Base-by-base conservation (phyloP, 2,329 filamentous ascomycete genomes). In the Cladobotryum protrusum region DNA sequence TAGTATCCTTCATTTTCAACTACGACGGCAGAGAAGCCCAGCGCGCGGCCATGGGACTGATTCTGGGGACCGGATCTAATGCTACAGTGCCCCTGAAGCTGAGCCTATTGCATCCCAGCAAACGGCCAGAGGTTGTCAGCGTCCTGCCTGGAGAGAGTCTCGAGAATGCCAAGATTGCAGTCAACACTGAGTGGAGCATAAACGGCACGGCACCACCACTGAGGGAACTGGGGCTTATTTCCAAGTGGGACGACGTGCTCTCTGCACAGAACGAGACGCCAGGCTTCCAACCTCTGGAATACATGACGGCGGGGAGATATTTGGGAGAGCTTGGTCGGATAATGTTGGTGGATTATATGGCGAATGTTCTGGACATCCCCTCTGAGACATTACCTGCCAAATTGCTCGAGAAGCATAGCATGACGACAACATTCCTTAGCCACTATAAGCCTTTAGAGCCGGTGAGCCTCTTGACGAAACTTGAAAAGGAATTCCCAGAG, bases 121-220 rank as follows among this genome's bases (percentile, higher is more conserved):
- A 92, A 63, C 67, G 72, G 58, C 81, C 70, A 45, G 67, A 59
- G 54, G 73, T 68, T 39, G 68, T 81, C 42, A 72, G 72, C 52
- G 66, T 75, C 6, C 67, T 80, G 34, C 73, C 73, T 14, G 74
- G 69, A 8, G 69, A 72, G 54, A 57, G 55, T 18, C 56, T 72
- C 1, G 68, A 73, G 12, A 74, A 85, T 6, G 71, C 78, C n/a
- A 83, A 81, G 56, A 83, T 90, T 13, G 80, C 88, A 4, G 82
- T 92, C 55, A 92, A 92, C 62, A 92, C 88, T 0, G 88, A 93
- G 67, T 91, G 86, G 85, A 87, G 85, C 46, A 89, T 93, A 58
- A 84, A 83, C 20, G 87, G 87, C 6, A 82, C 87, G 2, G 82
- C 82, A n/a, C 72, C 76, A 6, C 85, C 87, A 1, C 70, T 92